Conservation (phyloP, 495 filamentous ascomycete species). For the Penicillium simplicissimum region DNA sequence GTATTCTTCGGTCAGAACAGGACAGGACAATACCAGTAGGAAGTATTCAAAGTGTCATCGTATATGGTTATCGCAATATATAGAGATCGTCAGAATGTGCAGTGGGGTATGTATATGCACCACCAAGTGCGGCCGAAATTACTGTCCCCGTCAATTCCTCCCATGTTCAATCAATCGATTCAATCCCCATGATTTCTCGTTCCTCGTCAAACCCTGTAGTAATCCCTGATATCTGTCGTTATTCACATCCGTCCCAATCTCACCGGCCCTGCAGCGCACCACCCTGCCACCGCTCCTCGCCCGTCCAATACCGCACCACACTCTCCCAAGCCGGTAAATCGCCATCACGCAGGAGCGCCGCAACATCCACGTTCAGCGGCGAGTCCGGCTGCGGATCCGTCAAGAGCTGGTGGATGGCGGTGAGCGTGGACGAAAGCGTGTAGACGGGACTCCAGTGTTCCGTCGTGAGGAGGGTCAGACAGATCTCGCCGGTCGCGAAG, state of each 20-base stretch:
- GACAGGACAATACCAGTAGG: not conserved
- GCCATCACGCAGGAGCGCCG: constrained; percentile 70
- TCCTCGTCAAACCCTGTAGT: not conserved
- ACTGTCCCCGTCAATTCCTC: not conserved
- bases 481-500: constrained; percentile 85
- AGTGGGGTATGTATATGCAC: constrained; percentile 24
- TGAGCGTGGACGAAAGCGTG: constrained; percentile 73
- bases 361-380: constrained; percentile 89
- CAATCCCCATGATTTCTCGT: not conserved
- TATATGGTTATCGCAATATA: not conserved
- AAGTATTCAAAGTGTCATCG: not conserved
- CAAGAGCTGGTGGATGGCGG: constrained; percentile 75
- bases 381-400: constrained; percentile 75
- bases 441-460: constrained; percentile 83
- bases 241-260: not conserved
- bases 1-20: not conserved
- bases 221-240: not conserved
- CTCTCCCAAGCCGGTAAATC: constrained; percentile 76
- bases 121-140: constrained; percentile 7
- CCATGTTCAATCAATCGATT: not conserved
- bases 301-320: constrained; percentile 79
- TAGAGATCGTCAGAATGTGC: constrained; percentile 15
- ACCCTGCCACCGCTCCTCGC: constrained; percentile 48
- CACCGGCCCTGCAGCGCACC: constrained; percentile 12
- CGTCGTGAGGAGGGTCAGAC: constrained; percentile 79